phyloP scores from a whole-genome alignment of 78 protist species.

The Speleostelium caveatum region DNA sequence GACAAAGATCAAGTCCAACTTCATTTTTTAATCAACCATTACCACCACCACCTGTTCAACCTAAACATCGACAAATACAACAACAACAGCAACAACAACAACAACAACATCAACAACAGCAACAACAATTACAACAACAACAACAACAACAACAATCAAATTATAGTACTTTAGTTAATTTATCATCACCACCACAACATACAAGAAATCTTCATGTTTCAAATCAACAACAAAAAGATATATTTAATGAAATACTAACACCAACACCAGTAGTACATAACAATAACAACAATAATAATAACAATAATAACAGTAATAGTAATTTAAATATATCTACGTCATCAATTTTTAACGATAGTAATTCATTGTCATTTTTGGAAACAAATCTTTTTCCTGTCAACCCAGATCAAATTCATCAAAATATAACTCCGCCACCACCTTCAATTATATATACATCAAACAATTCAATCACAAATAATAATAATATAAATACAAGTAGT shows the following conservation, averaged over 20 bases:
- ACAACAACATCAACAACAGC: not conserved
- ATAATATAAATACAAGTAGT: not conserved
- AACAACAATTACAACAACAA: slow-evolving; percentile 1
- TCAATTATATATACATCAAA: not conserved
- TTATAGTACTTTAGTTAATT: slow-evolving; percentile 25
- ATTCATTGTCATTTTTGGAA: slow-evolving; percentile 56
- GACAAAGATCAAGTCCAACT: not conserved
- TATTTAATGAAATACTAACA: slow-evolving; percentile 63
- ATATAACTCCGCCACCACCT: not conserved
- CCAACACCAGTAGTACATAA: slow-evolving; percentile 58
- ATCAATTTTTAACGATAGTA: slow-evolving; percentile 47
- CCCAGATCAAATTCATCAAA: not conserved
- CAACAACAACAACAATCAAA: not conserved
- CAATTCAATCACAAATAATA: slow-evolving; percentile 2
- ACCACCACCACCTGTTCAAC: not conserved
- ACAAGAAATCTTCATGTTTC: slow-evolving; percentile 19
- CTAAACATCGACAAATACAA: no score
- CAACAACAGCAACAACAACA: no score
- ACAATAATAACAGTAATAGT: no score
- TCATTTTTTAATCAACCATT: not conserved
- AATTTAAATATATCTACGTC: no score
- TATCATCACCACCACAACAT: slow-evolving; percentile 63
- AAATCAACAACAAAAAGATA: not conserved
- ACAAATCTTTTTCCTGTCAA: not conserved
- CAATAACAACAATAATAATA: not conserved